Base-by-base conservation (phyloP, 148 eudicot genomes). In the Nepenthes gracilis region DNA sequence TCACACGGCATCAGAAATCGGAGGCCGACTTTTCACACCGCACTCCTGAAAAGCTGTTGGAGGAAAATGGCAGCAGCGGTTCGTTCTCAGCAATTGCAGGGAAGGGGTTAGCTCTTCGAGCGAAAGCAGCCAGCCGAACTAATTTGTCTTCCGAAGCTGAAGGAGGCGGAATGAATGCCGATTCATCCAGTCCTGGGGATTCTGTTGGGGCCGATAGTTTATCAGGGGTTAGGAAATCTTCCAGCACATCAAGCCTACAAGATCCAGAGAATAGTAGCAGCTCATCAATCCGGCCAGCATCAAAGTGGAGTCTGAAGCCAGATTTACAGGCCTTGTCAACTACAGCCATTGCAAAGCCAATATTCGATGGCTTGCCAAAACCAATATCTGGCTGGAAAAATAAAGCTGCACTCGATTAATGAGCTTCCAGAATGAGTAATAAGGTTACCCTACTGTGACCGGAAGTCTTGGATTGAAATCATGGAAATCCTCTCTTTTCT, bases 351-450 rank as follows among this genome's bases (percentile, higher is more conserved):
- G 63, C 80, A 15, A 88, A 69, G 62, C 90, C 90, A 4, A 82
- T 83, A 51, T 86, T 88, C 70, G 94, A 88, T 68, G 90, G 96
- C 51, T 71, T 89, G 65, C 78, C 95, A 13, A 88, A 88, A 62
- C 94, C 96, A 35, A 81, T 77, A 1, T 67, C 77, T 15, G 76
- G 84, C 52, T 72, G 92, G 51, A 89, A 57, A 77, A 76, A 69
- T 68, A 93, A 93, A 73, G 71, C 91, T 45, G 96, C 98, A 14
- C 79, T 93, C 48, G 98, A 93, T 70, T 93, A 88, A 78, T 65
- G 49, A 40, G 23, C 23, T 23, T 23, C 23, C 23, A 23, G 23
- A 23, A 23, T 23, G 23, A 23, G 23, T 23, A 23, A 23, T 23
- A 23, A 23, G 23, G 23, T 23, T 23, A 23, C 23, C 23, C 23